phyloP scores from a whole-genome alignment of 2,329 filamentous ascomycete genomes.

The Zymoseptoria pseudotritici region DNA sequence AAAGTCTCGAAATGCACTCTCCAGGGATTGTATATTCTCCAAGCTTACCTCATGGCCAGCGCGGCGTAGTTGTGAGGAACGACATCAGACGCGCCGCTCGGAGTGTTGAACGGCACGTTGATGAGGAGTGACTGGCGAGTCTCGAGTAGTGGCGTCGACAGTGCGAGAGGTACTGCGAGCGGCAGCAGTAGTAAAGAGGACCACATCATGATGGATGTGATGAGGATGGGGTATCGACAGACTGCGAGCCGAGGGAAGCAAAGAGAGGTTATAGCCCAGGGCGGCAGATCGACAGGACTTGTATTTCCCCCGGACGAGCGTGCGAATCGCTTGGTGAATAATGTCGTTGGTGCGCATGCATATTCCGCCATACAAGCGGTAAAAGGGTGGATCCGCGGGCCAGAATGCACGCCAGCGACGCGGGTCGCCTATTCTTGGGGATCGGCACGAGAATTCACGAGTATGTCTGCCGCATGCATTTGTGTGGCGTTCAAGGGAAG shows the following conservation, averaged over 20 bases:
- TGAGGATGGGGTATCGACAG: neutral
- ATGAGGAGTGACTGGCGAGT: neutral
- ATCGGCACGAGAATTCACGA: neutral
- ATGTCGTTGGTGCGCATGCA: neutral
- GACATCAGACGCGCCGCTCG: slow-evolving; percentile 1
- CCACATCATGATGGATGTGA: slow-evolving; percentile 4
- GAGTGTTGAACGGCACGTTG: neutral
- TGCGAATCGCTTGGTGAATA: neutral
- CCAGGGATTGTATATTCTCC: neutral
- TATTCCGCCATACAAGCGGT: neutral
- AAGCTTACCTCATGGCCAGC: neutral
- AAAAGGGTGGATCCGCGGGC: neutral
- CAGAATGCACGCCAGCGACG: neutral
- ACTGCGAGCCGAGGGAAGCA: neutral
- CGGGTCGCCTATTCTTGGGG: neutral
- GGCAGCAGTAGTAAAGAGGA: slow-evolving; percentile 6
- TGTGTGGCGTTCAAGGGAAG: neutral
- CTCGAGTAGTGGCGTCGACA: slow-evolving; percentile 3
- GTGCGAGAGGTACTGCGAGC: slow-evolving; percentile 4
- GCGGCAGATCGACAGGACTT: neutral
- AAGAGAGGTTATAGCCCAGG: neutral
- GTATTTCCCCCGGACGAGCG: neutral
- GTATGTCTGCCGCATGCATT: neutral
- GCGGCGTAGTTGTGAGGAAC: neutral
- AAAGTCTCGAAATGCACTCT: neutral